phyloP scores from a whole-genome alignment of 2,329 filamentous ascomycete species.

The Nemania abortiva region DNA sequence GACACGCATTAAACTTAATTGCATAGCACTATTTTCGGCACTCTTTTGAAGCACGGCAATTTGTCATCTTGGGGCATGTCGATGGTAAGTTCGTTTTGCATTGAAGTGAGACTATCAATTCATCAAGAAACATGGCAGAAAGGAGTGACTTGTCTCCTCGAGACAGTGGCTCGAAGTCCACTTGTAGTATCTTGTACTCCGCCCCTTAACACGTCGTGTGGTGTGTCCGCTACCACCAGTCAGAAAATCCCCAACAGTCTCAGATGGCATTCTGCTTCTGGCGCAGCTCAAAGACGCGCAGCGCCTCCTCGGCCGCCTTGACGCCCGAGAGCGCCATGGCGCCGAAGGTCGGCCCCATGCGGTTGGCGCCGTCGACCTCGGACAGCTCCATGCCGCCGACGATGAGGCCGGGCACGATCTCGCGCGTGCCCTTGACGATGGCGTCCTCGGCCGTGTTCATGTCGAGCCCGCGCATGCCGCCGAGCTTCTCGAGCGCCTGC shows the following conservation, averaged over 20 bases:
- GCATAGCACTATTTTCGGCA: no score
- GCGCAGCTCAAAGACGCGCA: conserved; percentile 81
- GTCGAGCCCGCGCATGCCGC: conserved; percentile 92
- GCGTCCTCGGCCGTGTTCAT: conserved; percentile 94
- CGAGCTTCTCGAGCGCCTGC: conserved; percentile 83
- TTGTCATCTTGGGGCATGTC: no score
- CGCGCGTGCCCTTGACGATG: conserved; percentile 91
- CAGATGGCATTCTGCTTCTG: conserved; percentile 79
- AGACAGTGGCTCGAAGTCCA: background rate
- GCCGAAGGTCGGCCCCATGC: conserved; percentile 76
- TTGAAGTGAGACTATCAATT: conserved; percentile 17
- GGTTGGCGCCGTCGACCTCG: conserved; percentile 90
- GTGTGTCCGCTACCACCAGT: background rate
- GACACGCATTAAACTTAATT: no score
- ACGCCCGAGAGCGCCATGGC: conserved; percentile 90
- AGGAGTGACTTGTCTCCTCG: conserved; percentile 12
- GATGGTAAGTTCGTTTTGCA: background rate
- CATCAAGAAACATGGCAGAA: background rate
- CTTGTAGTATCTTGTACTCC: background rate
- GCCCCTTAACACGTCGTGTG: background rate
- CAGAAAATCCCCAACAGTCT: background rate
- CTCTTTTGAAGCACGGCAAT: no score
- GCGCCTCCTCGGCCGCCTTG: conserved; percentile 89
- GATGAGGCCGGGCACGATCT: conserved; percentile 88
- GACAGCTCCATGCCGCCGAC: conserved; percentile 96